Evolutionary conservation across 1,284 basidiomycete genomes (phyloP).

Genomic region (Inonotus hispidus): DNA sequence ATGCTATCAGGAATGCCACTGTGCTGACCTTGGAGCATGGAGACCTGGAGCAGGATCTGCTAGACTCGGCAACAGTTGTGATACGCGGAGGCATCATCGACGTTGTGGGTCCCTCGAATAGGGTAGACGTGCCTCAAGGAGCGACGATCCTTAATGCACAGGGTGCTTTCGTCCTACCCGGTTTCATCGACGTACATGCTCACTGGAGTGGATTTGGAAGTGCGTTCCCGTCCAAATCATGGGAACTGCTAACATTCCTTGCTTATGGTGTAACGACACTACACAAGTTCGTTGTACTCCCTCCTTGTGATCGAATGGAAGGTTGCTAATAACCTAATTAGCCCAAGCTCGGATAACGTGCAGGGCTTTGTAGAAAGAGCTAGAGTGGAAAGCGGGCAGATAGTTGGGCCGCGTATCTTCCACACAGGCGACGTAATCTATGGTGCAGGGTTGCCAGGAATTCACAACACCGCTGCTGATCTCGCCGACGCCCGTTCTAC

Average conservation of each 20-base stretch:
- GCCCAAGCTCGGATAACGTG: conserved; percentile 59
- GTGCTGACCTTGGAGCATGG: conserved; percentile 59
- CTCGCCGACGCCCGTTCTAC: conserved; percentile 58
- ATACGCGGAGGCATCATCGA: conserved; percentile 52
- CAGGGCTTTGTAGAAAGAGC: conserved; percentile 57
- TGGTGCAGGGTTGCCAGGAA: conserved; percentile 43
- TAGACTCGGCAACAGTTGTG: conserved; percentile 45
- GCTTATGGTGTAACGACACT: conserved; percentile 73
- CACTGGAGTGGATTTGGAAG: conserved; percentile 56
- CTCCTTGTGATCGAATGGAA: background rate
- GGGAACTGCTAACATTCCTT: conserved; percentile 70
- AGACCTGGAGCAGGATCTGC: conserved; percentile 37
- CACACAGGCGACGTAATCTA: conserved; percentile 64
- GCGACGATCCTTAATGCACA: conserved; percentile 50
- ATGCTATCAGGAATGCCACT: conserved; percentile 61
- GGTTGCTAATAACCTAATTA: conserved; percentile 24
- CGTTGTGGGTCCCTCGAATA: conserved; percentile 37
- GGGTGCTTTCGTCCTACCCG: conserved; percentile 60
- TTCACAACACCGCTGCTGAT: conserved; percentile 61
- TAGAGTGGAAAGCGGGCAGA: conserved; percentile 59
- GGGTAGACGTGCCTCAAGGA: conserved; percentile 37
- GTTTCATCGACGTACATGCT: conserved; percentile 71
- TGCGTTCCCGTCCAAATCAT: conserved; percentile 55
- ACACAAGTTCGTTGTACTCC: conserved; percentile 52
- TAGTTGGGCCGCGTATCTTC: conserved; percentile 65